These are phyloP conservation scores for Dichotomopilus funicola DNA, from an alignment of 2,329 filamentous ascomycete species.

Conservation along the genomic window DNA sequence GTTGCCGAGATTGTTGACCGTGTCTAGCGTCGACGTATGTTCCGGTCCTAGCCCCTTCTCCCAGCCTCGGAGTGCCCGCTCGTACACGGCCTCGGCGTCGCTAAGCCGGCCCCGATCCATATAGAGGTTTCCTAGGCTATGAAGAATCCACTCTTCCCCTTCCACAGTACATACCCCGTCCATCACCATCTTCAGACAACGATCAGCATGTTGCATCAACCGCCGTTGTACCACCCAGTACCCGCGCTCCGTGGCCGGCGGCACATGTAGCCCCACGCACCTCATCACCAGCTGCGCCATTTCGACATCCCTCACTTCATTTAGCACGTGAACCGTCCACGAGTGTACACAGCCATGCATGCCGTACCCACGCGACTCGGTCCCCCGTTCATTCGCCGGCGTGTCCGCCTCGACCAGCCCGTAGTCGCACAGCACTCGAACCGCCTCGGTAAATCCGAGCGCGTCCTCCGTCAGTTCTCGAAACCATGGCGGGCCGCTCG, in stretches of 20 bases:
- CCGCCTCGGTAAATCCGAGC: not conserved
- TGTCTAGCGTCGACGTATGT: slow-evolving; percentile 2
- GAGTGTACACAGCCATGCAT: slow-evolving; percentile 2
- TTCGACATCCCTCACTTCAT: not conserved
- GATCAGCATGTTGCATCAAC: not conserved
- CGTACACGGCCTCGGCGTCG: slow-evolving; percentile 2
- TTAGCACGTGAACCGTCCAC: slow-evolving; percentile 5
- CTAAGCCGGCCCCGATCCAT: not conserved
- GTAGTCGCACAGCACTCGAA: not conserved
- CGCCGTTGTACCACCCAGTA: not conserved
- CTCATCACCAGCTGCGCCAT: not conserved
- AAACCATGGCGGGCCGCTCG: not conserved
- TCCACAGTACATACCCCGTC: not conserved
- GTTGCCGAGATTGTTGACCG: slow-evolving; percentile 6
- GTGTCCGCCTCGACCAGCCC: not conserved
- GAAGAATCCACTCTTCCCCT: not conserved
- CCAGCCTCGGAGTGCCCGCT: not conserved
- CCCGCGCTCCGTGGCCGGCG: not conserved
- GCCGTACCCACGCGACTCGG: slow-evolving; percentile 1
- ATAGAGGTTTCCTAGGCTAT: not conserved
- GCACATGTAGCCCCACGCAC: not conserved
- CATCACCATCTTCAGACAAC: not conserved
- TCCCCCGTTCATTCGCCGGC: not conserved
- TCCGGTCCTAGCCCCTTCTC: slow-evolving; percentile 3
- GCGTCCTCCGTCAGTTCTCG: not conserved